Base-by-base conservation (phyloP, 1,284 basidiomycete genomes). In the Neotropicomus parvogracilis region DNA sequence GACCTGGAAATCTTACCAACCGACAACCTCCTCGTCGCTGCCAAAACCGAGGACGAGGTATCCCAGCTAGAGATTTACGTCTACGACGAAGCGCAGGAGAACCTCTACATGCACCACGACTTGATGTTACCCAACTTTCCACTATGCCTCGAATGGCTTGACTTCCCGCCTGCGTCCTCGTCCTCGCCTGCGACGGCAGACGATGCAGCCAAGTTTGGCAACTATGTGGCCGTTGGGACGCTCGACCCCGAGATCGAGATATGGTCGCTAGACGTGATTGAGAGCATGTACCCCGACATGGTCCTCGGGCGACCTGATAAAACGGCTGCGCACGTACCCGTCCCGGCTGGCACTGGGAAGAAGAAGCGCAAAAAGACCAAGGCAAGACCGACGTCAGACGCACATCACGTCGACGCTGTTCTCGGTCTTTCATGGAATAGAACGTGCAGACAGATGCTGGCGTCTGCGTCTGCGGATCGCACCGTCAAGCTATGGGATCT, bases 401-500 rank as follows among this genome's bases (percentile, higher is more conserved):
- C 80, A 3, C 80, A 95, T 66, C 97, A 99, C 67, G 91, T 95
- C 55, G 95, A 97, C 59, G 92, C 95, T 1, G 90, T 99, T 19
- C 81, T 99, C 17, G 79, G 81, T 1, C 80, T 99, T 33, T 89
- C 89, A 41, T 99, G 97, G 95, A 98, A 98, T 64, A 83, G 79
- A 46, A 75, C 79, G 8, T 93, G 93, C 62, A 79, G 94, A 35
- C 94, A 97, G 64, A 72, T 99, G 46, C 78, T 99, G 4, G 91
- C 95, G 0, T 94, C 91, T 40, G 91, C 91, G 2, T 92, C 88
- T 36, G 95, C 97, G 1, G 97, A 99, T 69, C 79, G 82, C 45
- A 99, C 97, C 0, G 91, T 99, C 53, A 99, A 99, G 70, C 72
- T 99, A 17, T 99, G 95, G 97, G 97, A 99, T 71, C 75, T 99